These are phyloP conservation scores for Coemansia sp. DNA, from an alignment of 192 early-diverging fungal species.

Conservation along the genomic window DNA sequence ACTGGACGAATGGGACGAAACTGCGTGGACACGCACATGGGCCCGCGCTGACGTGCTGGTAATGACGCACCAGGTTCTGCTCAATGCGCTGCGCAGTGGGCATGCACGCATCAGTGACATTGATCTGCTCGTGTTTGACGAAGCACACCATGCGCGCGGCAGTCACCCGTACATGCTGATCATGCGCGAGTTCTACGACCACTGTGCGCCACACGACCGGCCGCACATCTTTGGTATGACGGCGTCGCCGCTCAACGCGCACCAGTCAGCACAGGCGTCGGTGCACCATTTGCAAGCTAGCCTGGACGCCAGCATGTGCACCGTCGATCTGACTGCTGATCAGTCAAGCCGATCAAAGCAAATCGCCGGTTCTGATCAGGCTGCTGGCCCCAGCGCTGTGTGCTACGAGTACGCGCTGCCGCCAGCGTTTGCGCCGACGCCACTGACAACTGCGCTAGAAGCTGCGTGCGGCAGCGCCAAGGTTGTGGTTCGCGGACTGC, in stretches of 20 bases:
- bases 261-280: slow-evolving; percentile 27
- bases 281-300: slow-evolving; percentile 58
- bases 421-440: slow-evolving; percentile 48
- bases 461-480: slow-evolving; percentile 30
- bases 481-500: slow-evolving; percentile 50
- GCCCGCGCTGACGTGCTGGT: slow-evolving; percentile 71
- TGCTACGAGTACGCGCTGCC: slow-evolving; percentile 58
- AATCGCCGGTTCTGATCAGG: neutral
- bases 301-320: slow-evolving; percentile 61
- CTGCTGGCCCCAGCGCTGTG: slow-evolving; percentile 18
- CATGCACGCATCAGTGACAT: slow-evolving; percentile 66
- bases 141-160: slow-evolving; percentile 85
- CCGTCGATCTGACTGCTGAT: slow-evolving; percentile 46
- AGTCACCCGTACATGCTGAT: slow-evolving; percentile 76
- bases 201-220: slow-evolving; percentile 40
- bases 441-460: slow-evolving; percentile 39
- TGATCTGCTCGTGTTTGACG: slow-evolving; percentile 90
- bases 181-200: slow-evolving; percentile 80
- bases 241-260: slow-evolving; percentile 73
- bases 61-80: slow-evolving; percentile 84
- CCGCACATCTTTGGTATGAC: slow-evolving; percentile 94
- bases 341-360: neutral
- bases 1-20: slow-evolving; percentile 61
- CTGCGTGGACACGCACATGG: slow-evolving; percentile 63
- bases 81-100: slow-evolving; percentile 73